Conservation (phyloP, 805 yeast species). For the Saturnispora hagleri region DNA sequence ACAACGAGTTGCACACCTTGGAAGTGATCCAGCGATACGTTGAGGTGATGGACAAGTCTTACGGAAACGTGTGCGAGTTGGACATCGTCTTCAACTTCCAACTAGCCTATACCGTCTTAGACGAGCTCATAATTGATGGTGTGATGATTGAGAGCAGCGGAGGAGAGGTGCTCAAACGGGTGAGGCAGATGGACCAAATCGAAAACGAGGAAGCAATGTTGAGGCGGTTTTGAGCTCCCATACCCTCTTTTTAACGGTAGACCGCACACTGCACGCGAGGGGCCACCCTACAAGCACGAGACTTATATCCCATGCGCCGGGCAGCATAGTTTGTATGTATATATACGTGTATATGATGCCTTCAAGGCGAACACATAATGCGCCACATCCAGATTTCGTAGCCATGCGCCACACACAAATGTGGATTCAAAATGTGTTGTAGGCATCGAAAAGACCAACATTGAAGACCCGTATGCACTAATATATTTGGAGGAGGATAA, state of each 20-base stretch:
- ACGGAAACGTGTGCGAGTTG: conserved; percentile 92
- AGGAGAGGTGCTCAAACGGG: conserved; percentile 66
- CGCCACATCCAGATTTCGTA: neutral
- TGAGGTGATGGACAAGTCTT: conserved; percentile 92
- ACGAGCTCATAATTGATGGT: conserved; percentile 86
- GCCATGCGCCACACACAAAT: neutral
- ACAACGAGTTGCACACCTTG: conserved; percentile 77
- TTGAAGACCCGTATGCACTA: neutral
- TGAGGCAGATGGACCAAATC: conserved; percentile 78
- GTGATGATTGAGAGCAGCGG: conserved; percentile 75
- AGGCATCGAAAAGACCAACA: no score
- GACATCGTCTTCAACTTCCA: conserved; percentile 95
- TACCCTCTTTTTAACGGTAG: no score
- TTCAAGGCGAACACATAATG: neutral
- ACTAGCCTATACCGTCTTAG: conserved; percentile 85
- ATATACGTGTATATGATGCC: neutral
- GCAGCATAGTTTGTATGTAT: neutral
- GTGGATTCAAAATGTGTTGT: neutral
- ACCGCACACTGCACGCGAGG: no score
- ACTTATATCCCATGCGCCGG: no score
- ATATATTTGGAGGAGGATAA: no score
- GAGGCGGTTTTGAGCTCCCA: neutral
- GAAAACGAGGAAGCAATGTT: conserved; percentile 32
- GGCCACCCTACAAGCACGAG: no score
- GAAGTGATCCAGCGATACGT: conserved; percentile 90